Evolutionary conservation across 768 basidiomycete genomes (phyloP).

Genomic region (Suillus luteus): DNA sequence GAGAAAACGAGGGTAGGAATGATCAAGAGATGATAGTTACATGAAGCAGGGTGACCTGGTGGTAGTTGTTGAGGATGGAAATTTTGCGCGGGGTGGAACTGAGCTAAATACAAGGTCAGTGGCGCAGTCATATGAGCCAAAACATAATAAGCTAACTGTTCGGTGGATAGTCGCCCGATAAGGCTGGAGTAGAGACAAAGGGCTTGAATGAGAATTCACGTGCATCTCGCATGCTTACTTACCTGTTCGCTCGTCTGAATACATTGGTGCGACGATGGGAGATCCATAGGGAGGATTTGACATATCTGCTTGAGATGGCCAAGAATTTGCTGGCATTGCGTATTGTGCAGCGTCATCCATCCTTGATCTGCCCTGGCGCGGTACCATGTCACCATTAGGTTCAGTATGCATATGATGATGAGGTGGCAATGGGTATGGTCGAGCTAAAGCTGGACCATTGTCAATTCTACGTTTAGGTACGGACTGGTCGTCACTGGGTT

Average conservation of each 20-base stretch:
- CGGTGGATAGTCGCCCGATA: conserved; percentile 45
- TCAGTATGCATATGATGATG: conserved; percentile 36
- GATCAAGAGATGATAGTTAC: conserved; percentile 32
- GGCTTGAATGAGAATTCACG: conserved; percentile 15
- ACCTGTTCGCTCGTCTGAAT: conserved; percentile 63
- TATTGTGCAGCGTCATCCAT: conserved; percentile 36
- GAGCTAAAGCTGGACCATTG: conserved; percentile 32
- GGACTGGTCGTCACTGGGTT: conserved; percentile 38
- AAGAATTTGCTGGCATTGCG: conserved; percentile 30
- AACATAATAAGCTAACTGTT: conserved; percentile 34
- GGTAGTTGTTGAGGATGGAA: conserved; percentile 33
- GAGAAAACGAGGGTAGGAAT: conserved; percentile 22
- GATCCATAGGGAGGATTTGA: conserved; percentile 42
- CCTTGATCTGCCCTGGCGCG: conserved; percentile 30
- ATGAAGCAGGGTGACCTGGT: conserved; percentile 30
- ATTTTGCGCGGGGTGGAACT: conserved; percentile 38
- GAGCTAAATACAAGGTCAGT: conserved; percentile 30
- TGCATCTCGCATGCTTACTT: conserved; percentile 24
- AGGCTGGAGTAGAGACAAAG: conserved; percentile 33
- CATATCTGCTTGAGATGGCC: conserved; percentile 37
- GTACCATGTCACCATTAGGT: conserved; percentile 33
- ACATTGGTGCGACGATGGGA: conserved; percentile 48
- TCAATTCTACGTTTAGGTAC: conserved; percentile 39
- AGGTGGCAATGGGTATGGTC: conserved; percentile 37
- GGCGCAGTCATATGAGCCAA: conserved; percentile 12